Conservation (phyloP, 805 yeast genomes). For the Candida nemodendra region DNA sequence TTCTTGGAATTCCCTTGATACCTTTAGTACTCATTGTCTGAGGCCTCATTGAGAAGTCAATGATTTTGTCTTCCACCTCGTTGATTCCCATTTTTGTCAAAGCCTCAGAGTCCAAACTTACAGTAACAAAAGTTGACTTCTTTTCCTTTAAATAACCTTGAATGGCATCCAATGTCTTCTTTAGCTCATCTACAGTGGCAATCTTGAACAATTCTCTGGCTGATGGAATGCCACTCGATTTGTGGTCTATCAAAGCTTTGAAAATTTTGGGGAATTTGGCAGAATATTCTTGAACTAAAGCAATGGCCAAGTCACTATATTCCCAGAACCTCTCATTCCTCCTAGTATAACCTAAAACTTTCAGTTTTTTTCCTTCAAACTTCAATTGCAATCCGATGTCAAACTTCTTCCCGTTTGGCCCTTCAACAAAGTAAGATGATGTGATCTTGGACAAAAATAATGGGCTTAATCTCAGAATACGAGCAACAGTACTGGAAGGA, state of each 20-base stretch:
- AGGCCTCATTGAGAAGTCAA: constrained; percentile 43
- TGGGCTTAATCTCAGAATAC: constrained; percentile 54
- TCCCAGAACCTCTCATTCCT: constrained; percentile 73
- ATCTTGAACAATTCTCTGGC: constrained; percentile 37
- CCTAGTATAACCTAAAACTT: constrained; percentile 85
- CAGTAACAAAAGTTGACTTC: constrained; percentile 50
- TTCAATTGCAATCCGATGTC: constrained; percentile 85
- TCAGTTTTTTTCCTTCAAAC: constrained; percentile 72
- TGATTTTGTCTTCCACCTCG: constrained; percentile 63
- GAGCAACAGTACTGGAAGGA: constrained; percentile 65
- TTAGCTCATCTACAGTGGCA: constrained; percentile 42
- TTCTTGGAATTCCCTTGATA: constrained; percentile 78
- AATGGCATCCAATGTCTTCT: constrained; percentile 37
- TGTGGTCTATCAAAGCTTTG: constrained; percentile 27
- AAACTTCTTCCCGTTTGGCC: constrained; percentile 47
- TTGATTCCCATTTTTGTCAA: constrained; percentile 63
- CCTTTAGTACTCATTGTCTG: constrained; percentile 51
- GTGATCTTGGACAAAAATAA: constrained; percentile 75
- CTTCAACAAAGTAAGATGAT: constrained; percentile 63
- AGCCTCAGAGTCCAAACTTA: constrained; percentile 75
- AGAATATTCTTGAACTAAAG: constrained; percentile 61
- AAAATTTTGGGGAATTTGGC: constrained; percentile 63
- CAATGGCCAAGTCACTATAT: constrained; percentile 71
- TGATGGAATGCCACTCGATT: constrained; percentile 36
- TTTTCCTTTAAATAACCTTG: constrained; percentile 48